Base-by-base conservation (phyloP, 768 basidiomycete genomes). In the Suillus ampliporus region DNA sequence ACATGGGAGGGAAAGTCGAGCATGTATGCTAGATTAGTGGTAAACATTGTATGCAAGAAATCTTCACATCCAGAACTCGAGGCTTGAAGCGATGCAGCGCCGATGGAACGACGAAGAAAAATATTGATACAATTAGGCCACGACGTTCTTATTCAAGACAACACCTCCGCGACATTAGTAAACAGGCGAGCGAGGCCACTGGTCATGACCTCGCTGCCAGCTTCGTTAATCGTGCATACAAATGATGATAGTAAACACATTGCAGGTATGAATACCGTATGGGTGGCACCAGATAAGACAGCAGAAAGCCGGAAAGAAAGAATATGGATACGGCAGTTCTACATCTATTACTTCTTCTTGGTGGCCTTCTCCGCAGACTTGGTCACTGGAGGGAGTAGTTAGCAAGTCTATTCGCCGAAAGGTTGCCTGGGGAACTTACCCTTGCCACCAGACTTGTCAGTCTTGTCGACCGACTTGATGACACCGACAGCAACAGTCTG, bases 401-500 rank as follows among this genome's bases (percentile, higher is more conserved):
- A 65, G 38, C 40, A 21, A 61, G 51, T 52, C 13, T 26, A 62
- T 23, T 8, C 6, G 6, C 21, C 54, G 19, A 5, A n/a, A 37
- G 7, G 26, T 44, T 61, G 59, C 23, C 2, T 11, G 38, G 48
- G 34, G 14, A 17, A 78, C 82, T 75, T 71, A 90, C 89, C 88
- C 87, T 97, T 97, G 72, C 95, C 95, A 72, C 86, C 83, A 74
- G 82, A 71, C 80, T 94, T 95, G 63, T 96, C 95, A 68, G 94
- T 86, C 89, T 96, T 97, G 60, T 97, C 95, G 67, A 97, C 95
- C 65, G 89, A 87, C 86, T 98, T 98, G 88, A 99, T 97, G 84
- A 98, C 92, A 81, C 95, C 95, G 73, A 97, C 95, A 68, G 95
- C 95, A 67, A 99, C 97, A 67, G 97, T 97, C 84, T 98, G 96